phyloP scores from a whole-genome alignment of 2,329 filamentous ascomycete genomes.

The Emydomyces testavorans region DNA sequence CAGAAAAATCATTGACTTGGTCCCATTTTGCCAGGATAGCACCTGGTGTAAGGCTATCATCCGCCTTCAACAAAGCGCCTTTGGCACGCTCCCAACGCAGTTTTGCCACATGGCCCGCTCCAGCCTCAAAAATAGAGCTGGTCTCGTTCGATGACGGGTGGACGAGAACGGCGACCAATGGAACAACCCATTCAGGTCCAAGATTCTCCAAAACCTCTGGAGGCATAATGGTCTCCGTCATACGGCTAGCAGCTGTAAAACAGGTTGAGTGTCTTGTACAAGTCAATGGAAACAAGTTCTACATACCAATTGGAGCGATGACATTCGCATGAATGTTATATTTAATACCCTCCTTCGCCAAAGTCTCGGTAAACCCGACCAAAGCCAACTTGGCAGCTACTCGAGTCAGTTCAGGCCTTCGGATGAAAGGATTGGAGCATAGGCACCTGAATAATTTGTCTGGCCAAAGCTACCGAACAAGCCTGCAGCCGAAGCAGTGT shows the following conservation, averaged over 20 bases:
- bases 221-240: constrained; percentile 92
- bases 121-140: constrained; percentile 84
- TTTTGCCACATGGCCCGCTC: constrained; percentile 86
- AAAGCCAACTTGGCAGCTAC: constrained; percentile 81
- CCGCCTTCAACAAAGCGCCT: constrained; percentile 79
- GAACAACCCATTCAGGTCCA: constrained; percentile 90
- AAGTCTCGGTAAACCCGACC: constrained; percentile 93
- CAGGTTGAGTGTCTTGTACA: constrained; percentile 10
- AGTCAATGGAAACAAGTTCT: background rate
- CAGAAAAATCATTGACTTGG: constrained; percentile 73
- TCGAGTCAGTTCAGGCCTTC: constrained; percentile 22
- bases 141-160: constrained; percentile 74
- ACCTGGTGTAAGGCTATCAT: constrained; percentile 75
- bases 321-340: constrained; percentile 96
- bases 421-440: background rate
- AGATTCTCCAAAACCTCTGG: constrained; percentile 77
- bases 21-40: constrained; percentile 85
- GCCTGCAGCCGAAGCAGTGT: constrained; percentile 90
- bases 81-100: constrained; percentile 87
- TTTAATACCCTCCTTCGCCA: constrained; percentile 93
- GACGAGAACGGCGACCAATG: constrained; percentile 75
- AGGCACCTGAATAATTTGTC: constrained; percentile 73
- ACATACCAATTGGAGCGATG: constrained; percentile 67
- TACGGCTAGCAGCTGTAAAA: constrained; percentile 65
- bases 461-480: constrained; percentile 94